phyloP scores from a whole-genome alignment of 345 rosid species.

The Citrus hindsii region DNA sequence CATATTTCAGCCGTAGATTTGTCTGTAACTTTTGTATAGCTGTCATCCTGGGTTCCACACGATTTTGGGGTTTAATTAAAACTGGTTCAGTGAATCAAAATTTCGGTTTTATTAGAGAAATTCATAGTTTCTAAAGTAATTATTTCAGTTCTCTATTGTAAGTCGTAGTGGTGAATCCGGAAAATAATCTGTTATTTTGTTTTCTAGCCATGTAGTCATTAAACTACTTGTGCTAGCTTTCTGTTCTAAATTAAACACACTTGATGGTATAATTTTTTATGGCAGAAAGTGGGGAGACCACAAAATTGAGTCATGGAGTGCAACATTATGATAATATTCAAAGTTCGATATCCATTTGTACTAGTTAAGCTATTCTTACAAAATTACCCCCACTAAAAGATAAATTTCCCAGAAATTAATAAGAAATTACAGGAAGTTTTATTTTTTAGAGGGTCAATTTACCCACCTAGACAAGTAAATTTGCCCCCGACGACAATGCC shows the following conservation, averaged over 20 bases:
- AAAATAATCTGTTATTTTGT: background rate
- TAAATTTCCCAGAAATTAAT: too few relatives aligned
- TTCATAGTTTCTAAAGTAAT: background rate
- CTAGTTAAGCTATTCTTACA: too few relatives aligned
- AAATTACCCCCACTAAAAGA: too few relatives aligned
- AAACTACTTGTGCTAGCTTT: background rate
- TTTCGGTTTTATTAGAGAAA: background rate
- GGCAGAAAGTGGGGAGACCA: too few relatives aligned
- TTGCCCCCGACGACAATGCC: too few relatives aligned
- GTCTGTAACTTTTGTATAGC: constrained; percentile 7
- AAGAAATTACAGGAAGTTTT: too few relatives aligned
- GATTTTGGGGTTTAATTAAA: background rate
- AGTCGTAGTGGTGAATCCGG: background rate
- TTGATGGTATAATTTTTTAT: too few relatives aligned
- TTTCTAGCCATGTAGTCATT: background rate
- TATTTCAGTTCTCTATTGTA: background rate
- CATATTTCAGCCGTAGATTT: background rate
- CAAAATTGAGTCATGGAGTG: too few relatives aligned
- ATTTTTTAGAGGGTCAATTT: too few relatives aligned
- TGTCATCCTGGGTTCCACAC: constrained; percentile 11
- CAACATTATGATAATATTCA: too few relatives aligned
- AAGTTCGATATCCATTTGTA: too few relatives aligned
- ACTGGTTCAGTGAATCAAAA: constrained; percentile 5
- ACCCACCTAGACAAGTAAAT: too few relatives aligned
- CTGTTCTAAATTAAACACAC: background rate